A percentile compares a stretch with the other conserved stretches of the same genome.
Evolutionary conservation across 805 yeast species (phyloP).

Genomic region (Wickerhamomyces silvicola): DNA sequence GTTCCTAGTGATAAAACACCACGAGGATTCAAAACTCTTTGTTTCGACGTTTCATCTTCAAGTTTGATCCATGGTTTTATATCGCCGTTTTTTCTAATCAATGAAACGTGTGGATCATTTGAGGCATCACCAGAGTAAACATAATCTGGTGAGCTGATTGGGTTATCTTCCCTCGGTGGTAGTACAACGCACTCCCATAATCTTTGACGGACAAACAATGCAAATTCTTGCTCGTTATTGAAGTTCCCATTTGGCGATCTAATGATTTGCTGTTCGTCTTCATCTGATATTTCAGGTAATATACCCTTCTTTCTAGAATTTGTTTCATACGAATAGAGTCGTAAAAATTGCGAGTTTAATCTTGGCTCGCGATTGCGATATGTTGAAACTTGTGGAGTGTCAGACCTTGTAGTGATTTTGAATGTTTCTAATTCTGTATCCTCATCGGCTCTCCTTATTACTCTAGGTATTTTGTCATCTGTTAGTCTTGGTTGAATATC

Average conservation of each 20-base stretch:
- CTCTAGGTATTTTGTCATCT: constrained; percentile 18
- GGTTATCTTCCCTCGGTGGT: constrained; percentile 41
- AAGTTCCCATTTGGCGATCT: constrained; percentile 4
- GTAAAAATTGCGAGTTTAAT: constrained; percentile 41
- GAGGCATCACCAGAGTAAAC: constrained; percentile 8
- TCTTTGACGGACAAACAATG: constrained; percentile 39
- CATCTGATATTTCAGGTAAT: constrained; percentile 27
- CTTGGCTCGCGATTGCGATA: constrained; percentile 38
- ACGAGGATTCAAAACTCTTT: constrained; percentile 12
- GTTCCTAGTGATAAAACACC: constrained; percentile 15
- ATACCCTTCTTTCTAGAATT: constrained; percentile 30
- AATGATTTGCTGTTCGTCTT: constrained; percentile 22
- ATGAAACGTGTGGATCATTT: constrained; percentile 6
- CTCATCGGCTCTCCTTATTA: not conserved
- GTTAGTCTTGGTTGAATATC: constrained; percentile 22
- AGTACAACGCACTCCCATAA: constrained; percentile 48
- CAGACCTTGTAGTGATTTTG: constrained; percentile 15
- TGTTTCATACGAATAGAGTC: constrained; percentile 44
- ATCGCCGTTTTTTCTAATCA: constrained; percentile 18
- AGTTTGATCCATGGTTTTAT: constrained; percentile 24
- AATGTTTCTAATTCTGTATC: constrained; percentile 22
- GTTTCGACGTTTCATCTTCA: constrained; percentile 15
- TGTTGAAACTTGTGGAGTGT: constrained; percentile 5
- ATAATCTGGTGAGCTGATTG: constrained; percentile 27
- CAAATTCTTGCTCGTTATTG: constrained; percentile 28